These are phyloP conservation scores for Colletotrichum aenigma DNA, from an alignment of 2,329 filamentous ascomycete genomes.

Conservation along the genomic window DNA sequence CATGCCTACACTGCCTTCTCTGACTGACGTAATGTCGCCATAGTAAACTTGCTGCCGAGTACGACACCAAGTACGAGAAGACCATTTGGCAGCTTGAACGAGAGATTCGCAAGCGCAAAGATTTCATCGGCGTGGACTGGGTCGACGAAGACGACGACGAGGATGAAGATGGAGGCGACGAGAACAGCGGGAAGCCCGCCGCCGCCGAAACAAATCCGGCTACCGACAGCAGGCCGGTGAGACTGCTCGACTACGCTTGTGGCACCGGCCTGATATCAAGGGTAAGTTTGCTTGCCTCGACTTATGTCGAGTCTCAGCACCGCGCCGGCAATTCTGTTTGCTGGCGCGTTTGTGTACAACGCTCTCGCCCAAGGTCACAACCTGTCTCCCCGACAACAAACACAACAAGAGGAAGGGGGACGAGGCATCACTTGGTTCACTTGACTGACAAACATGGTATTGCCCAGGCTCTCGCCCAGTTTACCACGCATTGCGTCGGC, in stretches of 20 bases:
- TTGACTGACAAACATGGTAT: not conserved
- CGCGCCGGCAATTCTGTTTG: not conserved
- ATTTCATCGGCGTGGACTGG: slow-evolving; percentile 68
- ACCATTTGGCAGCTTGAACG: slow-evolving; percentile 57
- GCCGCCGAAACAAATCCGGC: slow-evolving; percentile 12
- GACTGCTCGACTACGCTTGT: slow-evolving; percentile 77
- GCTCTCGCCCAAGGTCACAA: not conserved
- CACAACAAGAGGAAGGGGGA: not conserved
- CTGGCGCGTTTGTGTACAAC: not conserved
- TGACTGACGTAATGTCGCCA: not conserved
- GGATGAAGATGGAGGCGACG: slow-evolving; percentile 25
- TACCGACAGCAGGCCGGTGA: slow-evolving; percentile 34
- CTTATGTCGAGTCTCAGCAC: not conserved
- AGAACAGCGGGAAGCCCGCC: slow-evolving; percentile 28
- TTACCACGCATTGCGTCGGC: slow-evolving; percentile 66
- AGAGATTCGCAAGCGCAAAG: slow-evolving; percentile 55
- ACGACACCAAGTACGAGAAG: slow-evolving; percentile 62
- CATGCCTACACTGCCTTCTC: not conserved
- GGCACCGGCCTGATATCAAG: slow-evolving; percentile 71
- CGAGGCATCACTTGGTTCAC: not conserved
- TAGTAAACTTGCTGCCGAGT: slow-evolving; percentile 57
- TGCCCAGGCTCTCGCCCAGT: slow-evolving; percentile 62
- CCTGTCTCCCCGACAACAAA: not conserved
- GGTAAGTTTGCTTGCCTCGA: slow-evolving; percentile 43
- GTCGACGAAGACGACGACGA: slow-evolving; percentile 41